A percentile compares a stretch with the other conserved stretches of the same genome.
phyloP scores from a whole-genome alignment of 2,329 filamentous ascomycete species.

The Aspergillus sclerotialis region DNA sequence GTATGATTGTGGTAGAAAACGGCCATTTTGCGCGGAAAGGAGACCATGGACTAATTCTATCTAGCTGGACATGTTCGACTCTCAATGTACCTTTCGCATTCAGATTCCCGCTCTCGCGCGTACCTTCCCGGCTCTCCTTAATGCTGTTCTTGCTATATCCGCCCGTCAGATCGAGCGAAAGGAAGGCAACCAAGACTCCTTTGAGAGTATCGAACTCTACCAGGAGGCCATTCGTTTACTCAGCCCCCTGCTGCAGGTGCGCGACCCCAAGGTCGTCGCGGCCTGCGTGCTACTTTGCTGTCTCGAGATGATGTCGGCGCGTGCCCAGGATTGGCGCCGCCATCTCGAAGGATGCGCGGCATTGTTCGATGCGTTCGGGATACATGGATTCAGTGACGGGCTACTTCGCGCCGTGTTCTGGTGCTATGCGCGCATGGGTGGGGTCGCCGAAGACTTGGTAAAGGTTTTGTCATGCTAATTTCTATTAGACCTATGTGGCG shows the following conservation, averaged over 20 bases:
- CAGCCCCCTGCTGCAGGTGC: conserved; percentile 41
- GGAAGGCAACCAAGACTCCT: conserved; percentile 36
- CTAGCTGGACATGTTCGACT: conserved; percentile 54
- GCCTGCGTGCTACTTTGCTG: conserved; percentile 50
- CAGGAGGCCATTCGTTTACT: conserved; percentile 47
- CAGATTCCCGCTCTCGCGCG: conserved; percentile 45
- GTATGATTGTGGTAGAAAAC: background rate
- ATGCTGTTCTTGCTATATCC: conserved; percentile 49
- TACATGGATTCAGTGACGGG: conserved; percentile 47
- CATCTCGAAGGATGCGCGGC: conserved; percentile 53
- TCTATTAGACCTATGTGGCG: conserved; percentile 47
- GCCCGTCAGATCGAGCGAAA: conserved; percentile 49
- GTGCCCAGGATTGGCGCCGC: conserved; percentile 45
- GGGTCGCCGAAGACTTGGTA: conserved; percentile 6
- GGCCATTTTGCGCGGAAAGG: no score
- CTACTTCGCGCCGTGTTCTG: conserved; percentile 51
- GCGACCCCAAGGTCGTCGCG: conserved; percentile 45
- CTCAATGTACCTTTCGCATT: conserved; percentile 45
- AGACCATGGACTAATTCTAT: background rate
- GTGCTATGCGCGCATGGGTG: conserved; percentile 53
- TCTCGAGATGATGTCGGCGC: conserved; percentile 48
- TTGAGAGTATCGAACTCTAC: conserved; percentile 48
- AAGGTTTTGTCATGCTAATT: conserved; percentile 2
- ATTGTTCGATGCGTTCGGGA: conserved; percentile 44
- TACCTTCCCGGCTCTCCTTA: conserved; percentile 39